Base-by-base conservation (phyloP, 768 basidiomycete genomes). In the Rubroboletus satanas region DNA sequence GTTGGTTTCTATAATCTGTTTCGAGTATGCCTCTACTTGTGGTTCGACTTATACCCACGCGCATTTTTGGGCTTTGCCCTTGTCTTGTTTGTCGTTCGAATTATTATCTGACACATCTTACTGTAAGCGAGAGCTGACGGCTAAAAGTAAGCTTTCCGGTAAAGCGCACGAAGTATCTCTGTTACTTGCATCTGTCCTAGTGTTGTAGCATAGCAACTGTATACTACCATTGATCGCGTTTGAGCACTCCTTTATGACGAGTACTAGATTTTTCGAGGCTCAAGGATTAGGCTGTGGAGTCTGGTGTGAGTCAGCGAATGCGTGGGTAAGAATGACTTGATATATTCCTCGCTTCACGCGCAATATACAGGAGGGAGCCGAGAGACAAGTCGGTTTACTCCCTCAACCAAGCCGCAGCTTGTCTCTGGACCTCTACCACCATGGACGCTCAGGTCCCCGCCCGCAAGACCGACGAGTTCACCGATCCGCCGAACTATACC, bases 401-500 rank as follows among this genome's bases (percentile, higher is more conserved):
- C 26, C 26, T 26, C 26, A 5, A 26, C 26, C 26, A 5, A 10
- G 37, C n/a, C 11, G 41, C 41, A 38, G 44, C 59, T 44, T 50
- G 29, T 48, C 36, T 47, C 28, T 58, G 45, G 57, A 49, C 47
- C 45, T 52, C 37, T 29, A 61, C 59, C 57, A 63, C 52, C 59
- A 71, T 71, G 70, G 59, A 71, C 49, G 26, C 56, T 15, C 62
- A 56, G 51, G 51, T 52, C 33, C 63, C 45, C 33, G 32, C 50
- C 43, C 67, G 65, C 57, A 63, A 28, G 54, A 62, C 66, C 1
- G 54, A 52, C 43, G 37, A 52, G 29, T 88, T 90, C 70, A 83
- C 80, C 21, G 75, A 83, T 61, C 87, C 88, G 4, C 79, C 79
- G 42, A 76, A 83, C 62, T 91, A 90, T 64, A 63, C 77, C 26